Evolutionary conservation across 1,284 basidiomycete species (phyloP), one percentile per base, ranked within the genome.

Genomic region (Psilocybe mexicana): DNA sequence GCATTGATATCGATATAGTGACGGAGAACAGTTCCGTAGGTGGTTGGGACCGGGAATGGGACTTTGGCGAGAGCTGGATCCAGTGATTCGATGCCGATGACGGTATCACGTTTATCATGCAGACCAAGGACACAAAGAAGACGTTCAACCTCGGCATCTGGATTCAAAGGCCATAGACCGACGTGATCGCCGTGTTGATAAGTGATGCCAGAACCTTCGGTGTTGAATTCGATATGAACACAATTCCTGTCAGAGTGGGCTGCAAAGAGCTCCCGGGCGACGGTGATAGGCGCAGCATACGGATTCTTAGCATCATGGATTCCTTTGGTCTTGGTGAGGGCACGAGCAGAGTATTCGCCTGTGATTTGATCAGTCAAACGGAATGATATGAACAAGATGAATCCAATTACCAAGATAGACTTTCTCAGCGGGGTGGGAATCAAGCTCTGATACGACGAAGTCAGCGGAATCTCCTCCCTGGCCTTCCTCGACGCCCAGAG

Each of bases 111-210:
- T 76, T 90, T 90, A 52, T 87, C 80, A 62, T 82, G 81, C 2
- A 99, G 82, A 25, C 96, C 96, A 47, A 99, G 87, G 53, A 92
- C 84, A 62, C 85, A 88, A 24, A 99, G 83, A 45, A 96, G 84
- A 57, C 96, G 90, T 57, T 94, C 88, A 43, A 98, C 95, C 70
- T 98, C 95, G 52, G 87, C 71, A 63, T 98, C 94, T 2, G 96
- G 85, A 76, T 99, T 99, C 59, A 88, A 87, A 14, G 97, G 95
- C 97, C 97, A 99, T 48, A 99, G 86, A 61, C 95, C 96, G 62
- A 98, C 87, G 73, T 99, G 96, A 74, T 99, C 96, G 60, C 96
- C 96, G 66, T 98, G 95, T 75, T 98, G 96, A 76, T 99, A 99
- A n/a, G 90, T 92, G 69, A 98, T 92, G 57, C 96, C 96, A 51